phyloP scores from a whole-genome alignment of 1,284 basidiomycete species.

The Pseudomicrostroma phylloplanum region DNA sequence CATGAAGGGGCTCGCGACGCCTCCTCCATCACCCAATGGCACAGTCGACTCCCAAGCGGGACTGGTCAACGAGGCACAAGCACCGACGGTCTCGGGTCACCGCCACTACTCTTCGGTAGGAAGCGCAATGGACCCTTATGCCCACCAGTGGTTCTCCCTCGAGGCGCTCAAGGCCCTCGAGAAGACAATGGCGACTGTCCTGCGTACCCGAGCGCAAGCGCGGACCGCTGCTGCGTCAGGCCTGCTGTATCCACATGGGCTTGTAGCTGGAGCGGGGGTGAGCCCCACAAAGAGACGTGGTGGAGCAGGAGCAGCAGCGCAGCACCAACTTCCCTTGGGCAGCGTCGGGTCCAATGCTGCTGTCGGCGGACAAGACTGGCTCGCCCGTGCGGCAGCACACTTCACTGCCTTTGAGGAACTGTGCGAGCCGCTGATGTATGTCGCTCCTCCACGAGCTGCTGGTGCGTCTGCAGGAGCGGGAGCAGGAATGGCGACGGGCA shows the following conservation, averaged over 20 bases:
- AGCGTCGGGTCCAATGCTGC: not conserved
- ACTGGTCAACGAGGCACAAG: not conserved
- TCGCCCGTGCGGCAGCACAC: not conserved
- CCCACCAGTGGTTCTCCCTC: conserved; percentile 5
- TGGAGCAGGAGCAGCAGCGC: too few relatives aligned
- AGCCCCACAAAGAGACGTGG: too few relatives aligned
- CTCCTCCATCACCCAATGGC: not conserved
- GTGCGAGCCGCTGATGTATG: conserved; percentile 1
- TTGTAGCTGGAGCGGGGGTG: too few relatives aligned
- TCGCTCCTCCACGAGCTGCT: not conserved
- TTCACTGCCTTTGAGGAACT: not conserved
- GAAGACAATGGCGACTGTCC: conserved; percentile 2
- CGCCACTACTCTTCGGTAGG: not conserved
- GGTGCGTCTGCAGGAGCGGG: not conserved
- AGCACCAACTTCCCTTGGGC: too few relatives aligned
- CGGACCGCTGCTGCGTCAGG: not conserved
- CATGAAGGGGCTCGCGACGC: conserved; percentile 24
- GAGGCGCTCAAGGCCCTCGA: conserved; percentile 1
- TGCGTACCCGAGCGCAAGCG: not conserved
- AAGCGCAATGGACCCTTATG: not conserved
- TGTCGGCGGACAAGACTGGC: not conserved
- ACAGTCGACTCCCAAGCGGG: not conserved
- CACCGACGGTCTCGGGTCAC: not conserved
- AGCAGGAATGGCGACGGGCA: too few relatives aligned
- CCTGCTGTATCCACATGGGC: too few relatives aligned